A percentile compares a stretch with the other conserved stretches of the same genome.
Evolutionary conservation across 2,329 filamentous ascomycete species (phyloP).

Genomic region (Sclerotinia minor): DNA sequence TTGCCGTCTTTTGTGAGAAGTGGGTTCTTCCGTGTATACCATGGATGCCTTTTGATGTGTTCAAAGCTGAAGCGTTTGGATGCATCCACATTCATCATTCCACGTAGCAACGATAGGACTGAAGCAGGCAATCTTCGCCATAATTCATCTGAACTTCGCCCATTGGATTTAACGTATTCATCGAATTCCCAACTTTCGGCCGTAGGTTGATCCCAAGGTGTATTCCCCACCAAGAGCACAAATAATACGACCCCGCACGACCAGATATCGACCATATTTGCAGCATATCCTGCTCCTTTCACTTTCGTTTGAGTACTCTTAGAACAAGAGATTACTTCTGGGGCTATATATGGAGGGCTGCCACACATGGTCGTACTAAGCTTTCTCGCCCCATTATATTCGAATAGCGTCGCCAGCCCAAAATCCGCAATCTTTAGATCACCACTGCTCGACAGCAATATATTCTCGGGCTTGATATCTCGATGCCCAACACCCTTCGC

Average conservation of each 20-base stretch:
- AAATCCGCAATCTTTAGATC: slow-evolving; percentile 96
- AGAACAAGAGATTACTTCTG: slow-evolving; percentile 71
- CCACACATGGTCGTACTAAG: slow-evolving; percentile 87
- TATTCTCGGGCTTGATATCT: slow-evolving; percentile 92
- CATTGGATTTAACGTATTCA: slow-evolving; percentile 78
- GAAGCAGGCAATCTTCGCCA: slow-evolving; percentile 77
- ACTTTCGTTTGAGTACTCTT: slow-evolving; percentile 49
- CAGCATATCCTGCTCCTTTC: slow-evolving; percentile 63
- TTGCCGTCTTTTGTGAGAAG: slow-evolving; percentile 73
- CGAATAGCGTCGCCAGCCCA: slow-evolving; percentile 90
- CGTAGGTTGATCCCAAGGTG: slow-evolving; percentile 94
- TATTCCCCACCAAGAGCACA: slow-evolving; percentile 91
- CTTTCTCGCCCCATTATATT: slow-evolving; percentile 82
- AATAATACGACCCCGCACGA: slow-evolving; percentile 98
- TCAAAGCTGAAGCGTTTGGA: slow-evolving; percentile 77
- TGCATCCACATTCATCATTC: slow-evolving; percentile 86
- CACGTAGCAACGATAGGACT: slow-evolving; percentile 78
- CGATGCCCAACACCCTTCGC: slow-evolving; percentile 92
- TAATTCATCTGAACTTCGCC: slow-evolving; percentile 79
- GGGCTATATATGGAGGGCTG: slow-evolving; percentile 94
- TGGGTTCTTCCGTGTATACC: slow-evolving; percentile 83
- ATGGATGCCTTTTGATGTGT: slow-evolving; percentile 86
- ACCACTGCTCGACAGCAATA: slow-evolving; percentile 80
- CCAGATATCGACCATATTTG: slow-evolving; percentile 91
- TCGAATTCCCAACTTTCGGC: slow-evolving; percentile 84